Conservation (phyloP, 345 rosid species). For the Barbarea vulgaris region DNA sequence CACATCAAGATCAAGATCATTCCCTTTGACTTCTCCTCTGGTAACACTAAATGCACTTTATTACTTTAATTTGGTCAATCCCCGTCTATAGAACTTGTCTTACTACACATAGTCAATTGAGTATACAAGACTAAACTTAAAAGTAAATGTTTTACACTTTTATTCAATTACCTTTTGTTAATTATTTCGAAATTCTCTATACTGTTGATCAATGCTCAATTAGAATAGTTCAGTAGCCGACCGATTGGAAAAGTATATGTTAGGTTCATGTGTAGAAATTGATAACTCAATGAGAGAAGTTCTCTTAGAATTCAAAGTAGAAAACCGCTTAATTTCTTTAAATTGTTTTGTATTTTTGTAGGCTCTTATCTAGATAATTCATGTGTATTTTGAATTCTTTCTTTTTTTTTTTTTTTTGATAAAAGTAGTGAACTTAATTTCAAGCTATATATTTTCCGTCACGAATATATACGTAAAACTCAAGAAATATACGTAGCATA, state of each 20-base stretch:
- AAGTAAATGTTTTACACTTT: neutral
- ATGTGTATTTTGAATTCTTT: neutral
- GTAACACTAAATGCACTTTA: conserved; percentile 8
- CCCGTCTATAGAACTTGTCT: neutral
- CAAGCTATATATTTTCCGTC: neutral
- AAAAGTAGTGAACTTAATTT: neutral
- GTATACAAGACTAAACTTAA: neutral
- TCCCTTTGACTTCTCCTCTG: conserved; percentile 56
- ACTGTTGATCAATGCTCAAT: neutral
- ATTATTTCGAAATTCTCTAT: neutral
- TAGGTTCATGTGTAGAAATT: neutral
- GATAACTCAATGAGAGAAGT: neutral
- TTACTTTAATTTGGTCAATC: conserved; percentile 8
- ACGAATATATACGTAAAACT: neutral
- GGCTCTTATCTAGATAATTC: neutral
- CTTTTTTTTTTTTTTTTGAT: no score
- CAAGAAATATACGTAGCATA: neutral
- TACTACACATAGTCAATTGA: neutral
- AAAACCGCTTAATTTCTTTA: neutral
- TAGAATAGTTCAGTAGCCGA: neutral
- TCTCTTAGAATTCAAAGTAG: neutral
- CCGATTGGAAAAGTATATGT: neutral
- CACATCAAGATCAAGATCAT: conserved; percentile 47
- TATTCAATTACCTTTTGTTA: neutral
- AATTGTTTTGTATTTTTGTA: neutral